Conservation (phyloP, 2,329 filamentous ascomycete species). For the Hymenoscyphus infarciens region DNA sequence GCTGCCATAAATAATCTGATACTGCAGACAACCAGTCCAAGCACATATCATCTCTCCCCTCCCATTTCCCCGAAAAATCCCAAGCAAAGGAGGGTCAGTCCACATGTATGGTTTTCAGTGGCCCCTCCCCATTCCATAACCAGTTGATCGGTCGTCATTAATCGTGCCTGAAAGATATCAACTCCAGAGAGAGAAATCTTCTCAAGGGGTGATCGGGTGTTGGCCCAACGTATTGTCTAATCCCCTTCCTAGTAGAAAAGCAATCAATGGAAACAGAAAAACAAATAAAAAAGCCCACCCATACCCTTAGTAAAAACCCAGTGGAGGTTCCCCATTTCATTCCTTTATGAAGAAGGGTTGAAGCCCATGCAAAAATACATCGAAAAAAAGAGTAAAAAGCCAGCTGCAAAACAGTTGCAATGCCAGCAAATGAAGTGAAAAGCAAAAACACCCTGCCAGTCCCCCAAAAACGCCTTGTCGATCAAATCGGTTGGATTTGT, state of each 20-base stretch:
- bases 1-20: neutral
- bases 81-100: neutral
- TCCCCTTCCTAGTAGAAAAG: neutral
- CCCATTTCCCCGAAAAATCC: neutral
- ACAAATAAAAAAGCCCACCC: neutral
- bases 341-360: neutral
- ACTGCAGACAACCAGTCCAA: neutral
- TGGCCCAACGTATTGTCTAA: neutral
- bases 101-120: neutral
- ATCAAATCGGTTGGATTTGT: neutral
- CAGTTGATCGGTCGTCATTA: neutral
- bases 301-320: neutral
- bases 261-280: neutral
- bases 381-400: neutral
- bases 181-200: neutral
- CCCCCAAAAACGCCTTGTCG: neutral
- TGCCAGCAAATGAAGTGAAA: neutral
- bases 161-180: slow-evolving; percentile 1
- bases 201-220: neutral
- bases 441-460: neutral
- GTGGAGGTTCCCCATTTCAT: neutral
- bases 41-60: neutral
- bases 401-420: neutral
- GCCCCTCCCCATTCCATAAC: neutral
- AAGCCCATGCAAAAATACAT: slow-evolving; percentile 2